A percentile compares a stretch with the other conserved stretches of the same genome.
phyloP scores from a whole-genome alignment of 2,329 filamentous ascomycete species.

The Arthrobotrys pseudoclavata region DNA sequence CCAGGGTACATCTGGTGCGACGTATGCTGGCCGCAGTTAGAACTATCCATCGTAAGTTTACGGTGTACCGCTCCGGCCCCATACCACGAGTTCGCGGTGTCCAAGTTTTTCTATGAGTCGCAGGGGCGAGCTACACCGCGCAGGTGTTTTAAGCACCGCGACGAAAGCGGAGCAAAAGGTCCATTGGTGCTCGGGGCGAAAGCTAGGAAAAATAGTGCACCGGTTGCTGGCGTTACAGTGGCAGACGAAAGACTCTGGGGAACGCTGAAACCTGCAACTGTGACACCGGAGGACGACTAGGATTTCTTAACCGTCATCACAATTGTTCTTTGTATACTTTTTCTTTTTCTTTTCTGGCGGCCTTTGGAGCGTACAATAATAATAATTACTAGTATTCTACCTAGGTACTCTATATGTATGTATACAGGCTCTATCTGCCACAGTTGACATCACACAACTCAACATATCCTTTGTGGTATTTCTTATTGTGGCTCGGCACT shows the following conservation, averaged over 20 bases:
- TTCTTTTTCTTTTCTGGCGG: too few species aligned
- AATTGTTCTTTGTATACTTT: too few species aligned
- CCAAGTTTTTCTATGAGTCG: constrained; percentile 66
- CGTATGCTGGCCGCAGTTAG: constrained; percentile 65
- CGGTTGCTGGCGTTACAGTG: not conserved
- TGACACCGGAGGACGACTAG: not conserved
- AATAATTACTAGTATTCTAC: too few species aligned
- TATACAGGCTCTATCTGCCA: too few species aligned
- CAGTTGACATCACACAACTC: too few species aligned
- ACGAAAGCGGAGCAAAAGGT: not conserved
- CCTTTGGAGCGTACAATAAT: too few species aligned
- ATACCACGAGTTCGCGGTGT: constrained; percentile 65
- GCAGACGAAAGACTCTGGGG: constrained; percentile 4
- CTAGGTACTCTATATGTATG: too few species aligned
- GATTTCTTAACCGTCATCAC: too few species aligned
- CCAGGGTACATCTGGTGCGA: constrained; percentile 65
- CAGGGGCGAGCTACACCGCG: constrained; percentile 64
- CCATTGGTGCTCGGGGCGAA: not conserved
- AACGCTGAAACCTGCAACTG: not conserved
- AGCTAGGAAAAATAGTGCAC: not conserved
- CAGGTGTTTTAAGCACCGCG: constrained; percentile 60
- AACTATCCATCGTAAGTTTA: constrained; percentile 58
- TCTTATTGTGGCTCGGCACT: not conserved
- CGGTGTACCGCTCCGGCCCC: constrained; percentile 63
- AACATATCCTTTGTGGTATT: too few species aligned